phyloP scores from a whole-genome alignment of 805 yeast species.

The Saturnispora zaruensis region DNA sequence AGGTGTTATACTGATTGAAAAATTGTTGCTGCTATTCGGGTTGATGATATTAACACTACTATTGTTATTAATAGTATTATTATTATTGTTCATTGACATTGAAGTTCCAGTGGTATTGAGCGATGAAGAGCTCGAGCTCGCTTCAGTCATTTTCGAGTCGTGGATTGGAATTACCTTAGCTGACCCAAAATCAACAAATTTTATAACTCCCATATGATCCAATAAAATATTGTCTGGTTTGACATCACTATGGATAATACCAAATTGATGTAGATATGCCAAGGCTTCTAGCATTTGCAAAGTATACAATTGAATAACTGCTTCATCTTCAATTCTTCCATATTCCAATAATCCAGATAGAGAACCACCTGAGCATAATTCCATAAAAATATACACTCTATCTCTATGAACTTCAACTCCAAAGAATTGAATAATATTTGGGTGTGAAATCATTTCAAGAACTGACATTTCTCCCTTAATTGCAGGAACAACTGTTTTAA shows the following conservation, averaged over 20 bases:
- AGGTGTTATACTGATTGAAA: not conserved
- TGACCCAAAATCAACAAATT: constrained; percentile 96
- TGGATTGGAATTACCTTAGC: constrained; percentile 74
- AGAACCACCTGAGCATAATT: constrained; percentile 94
- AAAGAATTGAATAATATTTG: constrained; percentile 90
- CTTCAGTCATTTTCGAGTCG: constrained; percentile 6
- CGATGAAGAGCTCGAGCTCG: constrained; percentile 10
- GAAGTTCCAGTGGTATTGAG: constrained; percentile 6
- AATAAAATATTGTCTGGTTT: constrained; percentile 89
- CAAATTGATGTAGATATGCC: constrained; percentile 88
- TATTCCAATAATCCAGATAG: constrained; percentile 76
- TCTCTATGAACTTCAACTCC: constrained; percentile 98
- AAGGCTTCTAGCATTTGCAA: constrained; percentile 91
- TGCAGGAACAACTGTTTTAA: constrained; percentile 74
- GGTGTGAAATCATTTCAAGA: constrained; percentile 88
- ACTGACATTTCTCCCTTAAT: constrained; percentile 97
- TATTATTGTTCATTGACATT: not conserved
- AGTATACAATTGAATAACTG: constrained; percentile 82
- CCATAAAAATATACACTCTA: constrained; percentile 93
- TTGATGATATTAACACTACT: not conserved
- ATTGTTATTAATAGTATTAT: not conserved
- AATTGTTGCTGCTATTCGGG: not conserved
- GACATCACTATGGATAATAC: constrained; percentile 93
- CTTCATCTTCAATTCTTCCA: constrained; percentile 92
- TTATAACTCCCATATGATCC: constrained; percentile 87